phyloP scores from a whole-genome alignment of 306 rosid genomes.

The Pyrus communis region DNA sequence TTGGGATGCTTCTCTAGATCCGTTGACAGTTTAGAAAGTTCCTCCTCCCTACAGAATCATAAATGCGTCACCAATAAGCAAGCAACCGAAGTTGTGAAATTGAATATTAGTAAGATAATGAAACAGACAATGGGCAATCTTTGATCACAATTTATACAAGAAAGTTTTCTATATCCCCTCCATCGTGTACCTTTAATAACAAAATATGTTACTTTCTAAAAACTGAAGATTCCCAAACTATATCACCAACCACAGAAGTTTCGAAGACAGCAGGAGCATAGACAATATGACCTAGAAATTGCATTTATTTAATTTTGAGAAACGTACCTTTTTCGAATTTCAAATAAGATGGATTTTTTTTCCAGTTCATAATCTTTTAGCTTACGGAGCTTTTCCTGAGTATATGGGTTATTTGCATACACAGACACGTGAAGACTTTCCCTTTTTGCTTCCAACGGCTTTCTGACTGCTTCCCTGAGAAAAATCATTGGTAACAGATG shows the following conservation, averaged over 20 bases:
- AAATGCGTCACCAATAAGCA: constrained; percentile 10
- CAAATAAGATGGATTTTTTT: constrained; percentile 25
- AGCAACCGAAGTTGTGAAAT: not conserved
- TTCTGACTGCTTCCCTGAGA: constrained; percentile 58
- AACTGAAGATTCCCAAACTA: not conserved
- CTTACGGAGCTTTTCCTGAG: constrained; percentile 49
- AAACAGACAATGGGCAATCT: not conserved
- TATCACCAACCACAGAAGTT: not conserved
- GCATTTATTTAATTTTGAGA: not conserved
- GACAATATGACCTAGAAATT: not conserved
- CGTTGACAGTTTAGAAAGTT: constrained; percentile 24
- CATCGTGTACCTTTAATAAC: not conserved
- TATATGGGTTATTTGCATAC: constrained; percentile 42
- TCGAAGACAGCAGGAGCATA: not conserved
- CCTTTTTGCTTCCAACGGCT: constrained; percentile 62
- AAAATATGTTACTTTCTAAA: not conserved
- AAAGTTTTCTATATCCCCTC: not conserved
- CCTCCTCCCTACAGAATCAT: constrained; percentile 34
- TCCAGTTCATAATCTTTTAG: constrained; percentile 53
- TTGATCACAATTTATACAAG: not conserved
- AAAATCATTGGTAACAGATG: constrained; percentile 7
- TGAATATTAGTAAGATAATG: not conserved
- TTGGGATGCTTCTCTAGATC: constrained; percentile 38
- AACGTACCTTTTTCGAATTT: constrained; percentile 30
- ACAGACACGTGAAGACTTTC: constrained; percentile 53